A percentile compares a stretch with the other conserved stretches of the same genome.
phyloP scores from a whole-genome alignment of 75 land plant species.

The Sequoia sempervirens region DNA sequence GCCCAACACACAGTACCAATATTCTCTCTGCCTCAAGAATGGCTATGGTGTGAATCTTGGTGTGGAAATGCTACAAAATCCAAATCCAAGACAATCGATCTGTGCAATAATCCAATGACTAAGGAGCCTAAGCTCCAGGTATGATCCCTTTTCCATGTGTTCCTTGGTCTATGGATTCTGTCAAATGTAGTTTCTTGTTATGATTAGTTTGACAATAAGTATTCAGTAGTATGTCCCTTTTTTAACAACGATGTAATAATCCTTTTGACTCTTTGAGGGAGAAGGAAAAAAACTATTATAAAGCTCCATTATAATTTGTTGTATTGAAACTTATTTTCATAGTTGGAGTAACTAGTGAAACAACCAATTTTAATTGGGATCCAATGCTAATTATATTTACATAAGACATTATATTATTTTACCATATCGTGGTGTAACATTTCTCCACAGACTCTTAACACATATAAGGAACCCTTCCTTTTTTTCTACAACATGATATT shows the following conservation, averaged over 20 bases:
- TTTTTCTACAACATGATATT: neutral
- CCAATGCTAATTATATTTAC: neutral
- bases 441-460: neutral
- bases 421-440: neutral
- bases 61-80: slow-evolving; percentile 96
- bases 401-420: neutral
- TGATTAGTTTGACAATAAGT: neutral
- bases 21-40: slow-evolving; percentile 95
- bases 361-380: neutral
- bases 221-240: neutral
- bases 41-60: slow-evolving; percentile 99
- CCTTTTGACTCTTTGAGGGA: neutral
- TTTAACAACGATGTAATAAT: neutral
- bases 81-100: slow-evolving; percentile 92
- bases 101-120: slow-evolving; percentile 99
- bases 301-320: neutral
- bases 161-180: slow-evolving; percentile 4
- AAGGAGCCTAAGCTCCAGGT: slow-evolving; percentile 99
- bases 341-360: neutral
- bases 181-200: neutral
- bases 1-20: slow-evolving; percentile 97
- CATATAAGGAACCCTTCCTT: neutral
- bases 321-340: neutral
- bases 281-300: neutral
- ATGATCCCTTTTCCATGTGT: neutral